These are phyloP conservation scores for Polymyxa betae DNA, from an alignment of 208 protist genomes.

Conservation along the genomic window DNA sequence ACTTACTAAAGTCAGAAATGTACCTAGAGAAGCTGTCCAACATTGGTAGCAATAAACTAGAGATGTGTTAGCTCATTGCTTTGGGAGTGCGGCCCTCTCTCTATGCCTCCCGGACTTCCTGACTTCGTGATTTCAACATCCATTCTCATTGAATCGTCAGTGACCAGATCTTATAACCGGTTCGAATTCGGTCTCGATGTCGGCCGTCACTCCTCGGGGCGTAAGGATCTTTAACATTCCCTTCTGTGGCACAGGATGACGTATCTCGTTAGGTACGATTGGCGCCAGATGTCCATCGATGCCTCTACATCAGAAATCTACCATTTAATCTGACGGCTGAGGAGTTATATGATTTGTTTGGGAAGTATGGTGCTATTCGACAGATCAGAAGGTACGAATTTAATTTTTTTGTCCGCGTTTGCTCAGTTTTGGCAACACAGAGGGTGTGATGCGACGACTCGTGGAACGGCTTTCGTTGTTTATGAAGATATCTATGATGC, in stretches of 20 bases:
- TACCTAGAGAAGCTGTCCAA: no score
- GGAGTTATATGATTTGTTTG: constrained; percentile 88
- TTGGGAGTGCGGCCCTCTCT: no score
- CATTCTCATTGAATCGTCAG: no score
- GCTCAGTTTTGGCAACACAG: constrained; percentile 58
- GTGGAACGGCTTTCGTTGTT: constrained; percentile 86
- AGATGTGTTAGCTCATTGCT: no score
- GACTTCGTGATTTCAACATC: no score
- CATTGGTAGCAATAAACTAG: no score
- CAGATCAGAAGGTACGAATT: constrained; percentile 80
- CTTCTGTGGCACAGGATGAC: not conserved
- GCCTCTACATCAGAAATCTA: constrained; percentile 82
- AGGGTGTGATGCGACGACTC: constrained; percentile 77
- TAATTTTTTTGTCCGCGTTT: constrained; percentile 12
- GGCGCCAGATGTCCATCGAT: constrained; percentile 80
- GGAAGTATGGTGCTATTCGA: constrained; percentile 83
- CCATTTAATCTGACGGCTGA: constrained; percentile 84
- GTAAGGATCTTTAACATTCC: not conserved
- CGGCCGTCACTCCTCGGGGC: not conserved
- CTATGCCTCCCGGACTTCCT: no score
- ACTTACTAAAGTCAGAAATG: no score
- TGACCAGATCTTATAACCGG: no score
- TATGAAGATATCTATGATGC: constrained; percentile 90
- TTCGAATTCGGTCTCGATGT: no score
- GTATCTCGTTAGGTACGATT: constrained; percentile 64